phyloP scores from a whole-genome alignment of 108 stramenopile genomes.

The Pseudonitzschia multistriata region DNA sequence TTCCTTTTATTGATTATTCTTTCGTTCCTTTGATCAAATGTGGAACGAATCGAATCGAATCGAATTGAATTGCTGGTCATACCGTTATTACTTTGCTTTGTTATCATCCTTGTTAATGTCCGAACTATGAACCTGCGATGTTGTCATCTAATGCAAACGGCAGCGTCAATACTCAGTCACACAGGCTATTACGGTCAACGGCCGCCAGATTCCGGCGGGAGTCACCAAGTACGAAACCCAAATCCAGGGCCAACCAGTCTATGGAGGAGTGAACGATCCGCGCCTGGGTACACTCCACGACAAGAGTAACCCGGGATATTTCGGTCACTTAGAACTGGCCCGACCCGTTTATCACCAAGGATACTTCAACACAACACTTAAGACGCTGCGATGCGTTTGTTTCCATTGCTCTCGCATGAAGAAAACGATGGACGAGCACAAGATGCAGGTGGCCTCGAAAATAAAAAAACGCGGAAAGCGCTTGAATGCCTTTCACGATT shows the following conservation, averaged over 20 bases:
- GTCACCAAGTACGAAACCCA: constrained; percentile 89
- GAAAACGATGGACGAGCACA: constrained; percentile 80
- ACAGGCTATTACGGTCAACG: constrained; percentile 90
- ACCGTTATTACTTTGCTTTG: not conserved
- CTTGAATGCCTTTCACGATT: constrained; percentile 80
- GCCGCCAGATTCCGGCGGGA: constrained; percentile 88
- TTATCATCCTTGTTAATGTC: not conserved
- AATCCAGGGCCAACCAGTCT: constrained; percentile 91
- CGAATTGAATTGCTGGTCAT: not conserved
- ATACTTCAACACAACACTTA: constrained; percentile 86
- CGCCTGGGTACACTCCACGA: constrained; percentile 90
- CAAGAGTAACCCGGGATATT: constrained; percentile 96
- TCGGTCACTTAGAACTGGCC: constrained; percentile 97
- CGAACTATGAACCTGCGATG: not conserved
- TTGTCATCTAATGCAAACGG: not conserved
- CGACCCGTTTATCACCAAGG: constrained; percentile 97
- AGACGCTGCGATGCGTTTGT: constrained; percentile 93
- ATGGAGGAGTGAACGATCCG: constrained; percentile 97
- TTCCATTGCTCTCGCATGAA: constrained; percentile 88
- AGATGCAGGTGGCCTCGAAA: constrained; percentile 59
- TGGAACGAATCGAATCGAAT: not conserved
- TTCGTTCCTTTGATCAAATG: no score
- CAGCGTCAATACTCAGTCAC: constrained; percentile 91
- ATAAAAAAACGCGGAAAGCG: constrained; percentile 70
- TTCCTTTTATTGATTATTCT: no score